Evolutionary conservation across 2,329 filamentous ascomycete species (phyloP), one percentile per base, ranked within the genome.

Genomic region (Nemania serpens): DNA sequence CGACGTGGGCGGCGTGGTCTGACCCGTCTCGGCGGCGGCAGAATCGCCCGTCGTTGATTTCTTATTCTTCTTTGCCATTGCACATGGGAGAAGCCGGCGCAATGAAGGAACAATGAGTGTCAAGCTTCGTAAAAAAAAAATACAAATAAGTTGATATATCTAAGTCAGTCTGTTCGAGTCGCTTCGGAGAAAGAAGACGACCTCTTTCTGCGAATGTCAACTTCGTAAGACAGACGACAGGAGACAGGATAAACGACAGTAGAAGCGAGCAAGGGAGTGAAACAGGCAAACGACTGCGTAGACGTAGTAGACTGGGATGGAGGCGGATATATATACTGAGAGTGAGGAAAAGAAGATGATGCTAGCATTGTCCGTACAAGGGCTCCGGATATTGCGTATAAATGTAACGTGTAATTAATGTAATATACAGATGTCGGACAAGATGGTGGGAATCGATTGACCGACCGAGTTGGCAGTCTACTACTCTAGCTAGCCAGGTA

Each of bases 1-100:
- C 69, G 59, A 66, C n/a, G n/a, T n/a, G n/a, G n/a, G n/a, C 25
- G 25, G 25, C 7, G 25, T 29, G 25, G 25, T 29, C 25, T 29
- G 25, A 29, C 25, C 25, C 7, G 25, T 29, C 56, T 65, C 61
- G 60, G 66, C 61, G 45, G 52, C 65, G 29, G 64, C 60, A 51
- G 70, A 59, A 45, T 75, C 75, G 47, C 63, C 74, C 48, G 63
- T 59, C 41, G 67, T 61, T 34, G 74, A 62, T 69, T 76, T 76
- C 71, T 80, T 81, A 71, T 78, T 82, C 70, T 81, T 81, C 69
- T 79, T 83, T 50, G 75, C 75, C 81, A 83, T 83, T 61, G 69
- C 64, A 65, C 68, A 69, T 68, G 60, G 49, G 53, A 39, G n/a
- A 37, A 45, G 22, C 34, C 43, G 7, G 5, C 25, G 46, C 48